phyloP scores from a whole-genome alignment of 2,329 filamentous ascomycete genomes.

The Claviceps quebecensis region DNA sequence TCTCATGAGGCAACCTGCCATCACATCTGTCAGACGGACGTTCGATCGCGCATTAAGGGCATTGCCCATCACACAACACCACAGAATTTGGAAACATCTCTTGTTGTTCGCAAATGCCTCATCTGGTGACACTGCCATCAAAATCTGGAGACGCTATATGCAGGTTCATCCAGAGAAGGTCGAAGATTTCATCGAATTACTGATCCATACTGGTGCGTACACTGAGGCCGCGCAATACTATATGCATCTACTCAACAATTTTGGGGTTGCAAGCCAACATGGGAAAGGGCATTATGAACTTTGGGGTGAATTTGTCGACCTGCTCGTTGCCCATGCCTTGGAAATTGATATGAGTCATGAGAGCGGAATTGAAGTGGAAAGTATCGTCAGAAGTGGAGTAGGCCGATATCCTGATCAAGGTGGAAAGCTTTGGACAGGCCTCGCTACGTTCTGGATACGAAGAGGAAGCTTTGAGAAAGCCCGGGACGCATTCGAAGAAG shows the following conservation, averaged over 20 bases:
- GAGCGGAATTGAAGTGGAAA: constrained; percentile 76
- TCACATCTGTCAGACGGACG: constrained; percentile 71
- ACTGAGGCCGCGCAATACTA: constrained; percentile 86
- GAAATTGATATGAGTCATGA: constrained; percentile 71
- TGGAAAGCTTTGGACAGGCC: constrained; percentile 85
- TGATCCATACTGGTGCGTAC: constrained; percentile 69
- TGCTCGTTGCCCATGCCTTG: constrained; percentile 80
- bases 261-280: constrained; percentile 80
- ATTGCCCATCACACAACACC: constrained; percentile 86
- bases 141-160: constrained; percentile 91
- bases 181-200: constrained; percentile 86
- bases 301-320: constrained; percentile 94
- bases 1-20: constrained; percentile 76
- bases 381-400: constrained; percentile 86
- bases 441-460: constrained; percentile 95
- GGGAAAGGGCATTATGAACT: constrained; percentile 92
- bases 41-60: constrained; percentile 90
- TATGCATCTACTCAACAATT: constrained; percentile 82
- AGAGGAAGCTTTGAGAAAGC: constrained; percentile 85
- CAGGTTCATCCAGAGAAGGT: constrained; percentile 91
- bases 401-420: constrained; percentile 82
- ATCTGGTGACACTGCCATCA: constrained; percentile 77
- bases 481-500: constrained; percentile 88
- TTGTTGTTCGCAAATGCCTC: constrained; percentile 82
- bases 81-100: constrained; percentile 88